Conservation (phyloP, 2,329 filamentous ascomycete genomes). For the Penicillium brasilianum region DNA sequence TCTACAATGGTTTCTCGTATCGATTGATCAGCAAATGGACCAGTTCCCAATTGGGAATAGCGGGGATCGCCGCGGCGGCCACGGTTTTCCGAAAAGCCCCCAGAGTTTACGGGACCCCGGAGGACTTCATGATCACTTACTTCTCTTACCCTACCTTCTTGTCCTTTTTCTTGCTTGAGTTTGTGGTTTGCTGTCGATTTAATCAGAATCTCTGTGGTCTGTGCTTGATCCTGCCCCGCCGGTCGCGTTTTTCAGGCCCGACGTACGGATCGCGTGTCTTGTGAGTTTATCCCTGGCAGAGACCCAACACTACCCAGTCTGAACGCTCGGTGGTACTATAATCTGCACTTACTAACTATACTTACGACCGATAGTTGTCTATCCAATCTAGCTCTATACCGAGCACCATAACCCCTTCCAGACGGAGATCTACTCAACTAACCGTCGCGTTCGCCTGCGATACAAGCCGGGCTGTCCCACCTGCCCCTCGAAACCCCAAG, state of each 20-base stretch:
- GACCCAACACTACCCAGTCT: neutral
- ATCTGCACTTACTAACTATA: slow-evolving; percentile 9
- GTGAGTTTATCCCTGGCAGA: slow-evolving; percentile 31
- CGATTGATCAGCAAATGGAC: neutral
- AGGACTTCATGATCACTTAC: neutral
- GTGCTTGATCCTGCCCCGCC: neutral
- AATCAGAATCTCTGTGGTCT: neutral
- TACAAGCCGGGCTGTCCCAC: slow-evolving; percentile 11
- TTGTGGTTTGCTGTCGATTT: neutral
- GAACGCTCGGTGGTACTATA: neutral
- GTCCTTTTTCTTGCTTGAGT: neutral
- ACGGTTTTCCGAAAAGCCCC: slow-evolving; percentile 1
- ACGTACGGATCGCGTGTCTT: slow-evolving; percentile 22
- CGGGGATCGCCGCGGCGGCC: slow-evolving; percentile 12
- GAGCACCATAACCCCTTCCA: neutral
- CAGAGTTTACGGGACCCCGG: slow-evolving; percentile 5
- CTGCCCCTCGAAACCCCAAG: slow-evolving; percentile 5
- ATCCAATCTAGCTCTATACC: neutral
- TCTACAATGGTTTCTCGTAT: neutral
- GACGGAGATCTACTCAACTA: neutral
- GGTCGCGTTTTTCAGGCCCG: neutral
- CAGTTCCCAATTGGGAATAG: slow-evolving; percentile 6
- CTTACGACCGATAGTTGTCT: slow-evolving; percentile 11
- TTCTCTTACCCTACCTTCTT: neutral
- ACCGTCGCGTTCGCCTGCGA: neutral